phyloP scores from a whole-genome alignment of 495 filamentous ascomycete genomes.

The Massariosphaeria phaeospora region DNA sequence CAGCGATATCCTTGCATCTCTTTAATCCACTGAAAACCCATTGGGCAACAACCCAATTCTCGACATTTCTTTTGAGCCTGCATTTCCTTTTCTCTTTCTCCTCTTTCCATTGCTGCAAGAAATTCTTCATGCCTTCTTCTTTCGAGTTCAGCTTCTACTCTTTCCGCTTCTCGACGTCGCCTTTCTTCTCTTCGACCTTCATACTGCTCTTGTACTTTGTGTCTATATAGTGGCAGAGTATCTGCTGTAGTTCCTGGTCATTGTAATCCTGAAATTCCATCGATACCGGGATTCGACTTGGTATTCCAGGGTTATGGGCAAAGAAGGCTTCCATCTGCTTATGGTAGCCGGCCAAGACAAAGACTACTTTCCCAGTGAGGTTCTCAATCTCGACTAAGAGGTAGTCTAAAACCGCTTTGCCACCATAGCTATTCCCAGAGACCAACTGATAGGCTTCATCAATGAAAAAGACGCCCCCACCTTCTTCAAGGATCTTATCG shows the following conservation, averaged over 20 bases:
- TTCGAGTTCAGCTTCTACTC: not conserved
- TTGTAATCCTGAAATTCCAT: constrained; percentile 67
- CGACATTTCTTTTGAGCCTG: not conserved
- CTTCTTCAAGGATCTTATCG: constrained; percentile 49
- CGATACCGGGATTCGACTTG: constrained; percentile 63
- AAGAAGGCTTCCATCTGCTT: constrained; percentile 78
- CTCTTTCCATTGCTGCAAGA: not conserved
- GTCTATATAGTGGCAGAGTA: constrained; percentile 48
- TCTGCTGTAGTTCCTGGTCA: constrained; percentile 58
- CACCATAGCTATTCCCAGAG: constrained; percentile 43
- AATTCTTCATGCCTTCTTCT: not conserved
- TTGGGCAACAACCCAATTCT: no score
- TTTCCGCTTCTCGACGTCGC: not conserved
- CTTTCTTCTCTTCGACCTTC: constrained; percentile 58
- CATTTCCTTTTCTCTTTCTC: not conserved
- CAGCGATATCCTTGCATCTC: no score
- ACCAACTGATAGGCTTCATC: constrained; percentile 74
- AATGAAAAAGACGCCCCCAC: constrained; percentile 65
- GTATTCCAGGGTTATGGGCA: constrained; percentile 68
- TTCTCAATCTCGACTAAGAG: constrained; percentile 74
- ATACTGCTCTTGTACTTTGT: constrained; percentile 51
- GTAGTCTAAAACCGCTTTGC: constrained; percentile 64
- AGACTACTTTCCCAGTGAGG: constrained; percentile 65
- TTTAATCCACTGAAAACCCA: no score
- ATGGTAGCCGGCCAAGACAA: constrained; percentile 73